Percentiles rank a stretch among this genome's conserved stretches.
Evolutionary conservation across 805 yeast genomes (phyloP).

Genomic region (Schizosaccharomyces octosporus): DNA sequence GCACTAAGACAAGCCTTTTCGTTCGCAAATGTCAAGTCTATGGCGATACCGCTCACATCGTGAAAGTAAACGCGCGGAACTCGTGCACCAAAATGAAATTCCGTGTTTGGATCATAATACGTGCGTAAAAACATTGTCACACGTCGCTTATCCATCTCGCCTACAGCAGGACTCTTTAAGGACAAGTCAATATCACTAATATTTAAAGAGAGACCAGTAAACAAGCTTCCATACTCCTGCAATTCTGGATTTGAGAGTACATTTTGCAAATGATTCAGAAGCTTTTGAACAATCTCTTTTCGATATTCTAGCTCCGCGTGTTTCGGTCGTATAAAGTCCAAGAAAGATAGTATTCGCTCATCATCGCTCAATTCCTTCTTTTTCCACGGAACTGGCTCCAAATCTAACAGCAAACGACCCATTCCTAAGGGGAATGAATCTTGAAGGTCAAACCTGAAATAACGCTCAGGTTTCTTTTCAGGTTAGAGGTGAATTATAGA

Average conservation of each 20-base stretch:
- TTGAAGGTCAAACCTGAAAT: not conserved
- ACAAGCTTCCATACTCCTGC: not conserved
- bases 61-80: not conserved
- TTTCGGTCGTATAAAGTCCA: not conserved
- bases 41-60: not conserved
- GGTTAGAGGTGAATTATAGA: no score
- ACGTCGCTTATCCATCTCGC: not conserved
- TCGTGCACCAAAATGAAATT: not conserved
- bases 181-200: not conserved
- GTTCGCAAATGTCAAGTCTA: not conserved
- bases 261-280: not conserved
- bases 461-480: no score
- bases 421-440: not conserved
- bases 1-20: not conserved
- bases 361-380: not conserved
- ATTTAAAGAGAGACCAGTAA: not conserved
- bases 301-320: not conserved
- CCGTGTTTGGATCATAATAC: not conserved
- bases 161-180: not conserved
- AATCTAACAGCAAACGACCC: not conserved
- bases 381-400: not conserved
- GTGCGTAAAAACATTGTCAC: not conserved
- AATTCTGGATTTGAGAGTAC: not conserved
- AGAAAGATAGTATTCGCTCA: not conserved
- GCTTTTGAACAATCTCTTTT: not conserved